Conservation (phyloP, 352 stramenopile species). For the Globisporangium alternatum region DNA sequence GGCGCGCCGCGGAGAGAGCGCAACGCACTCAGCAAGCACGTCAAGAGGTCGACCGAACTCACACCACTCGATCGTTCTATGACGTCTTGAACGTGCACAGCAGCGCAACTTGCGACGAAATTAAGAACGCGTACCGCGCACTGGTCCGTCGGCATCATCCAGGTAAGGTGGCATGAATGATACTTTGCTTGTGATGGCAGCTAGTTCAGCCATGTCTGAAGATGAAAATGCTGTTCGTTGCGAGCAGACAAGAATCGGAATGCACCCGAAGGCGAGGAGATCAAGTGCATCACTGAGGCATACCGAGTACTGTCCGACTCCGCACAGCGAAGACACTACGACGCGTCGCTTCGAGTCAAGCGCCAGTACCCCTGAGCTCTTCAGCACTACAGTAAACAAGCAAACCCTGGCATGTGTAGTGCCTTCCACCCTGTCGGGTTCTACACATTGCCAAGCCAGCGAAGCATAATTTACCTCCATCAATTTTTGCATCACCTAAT, state of each 20-base stretch:
- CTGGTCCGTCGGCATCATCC: conserved; percentile 4
- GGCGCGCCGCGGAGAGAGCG: neutral
- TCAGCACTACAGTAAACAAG: neutral
- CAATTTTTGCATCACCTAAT: conserved; percentile 33
- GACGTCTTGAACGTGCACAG: neutral
- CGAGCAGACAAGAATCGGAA: conserved; percentile 5
- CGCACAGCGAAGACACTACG: conserved; percentile 1
- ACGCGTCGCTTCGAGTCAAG: neutral
- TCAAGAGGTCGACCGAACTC: neutral
- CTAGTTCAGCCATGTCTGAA: no score
- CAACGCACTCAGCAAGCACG: neutral
- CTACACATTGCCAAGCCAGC: neutral
- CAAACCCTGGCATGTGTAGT: no score
- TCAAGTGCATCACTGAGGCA: conserved; percentile 11
- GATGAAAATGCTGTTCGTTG: neutral
- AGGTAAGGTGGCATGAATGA: neutral
- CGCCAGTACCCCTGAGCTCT: neutral
- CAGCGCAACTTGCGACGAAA: conserved; percentile 1
- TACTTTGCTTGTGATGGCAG: neutral
- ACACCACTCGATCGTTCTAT: conserved; percentile 1
- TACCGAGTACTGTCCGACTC: conserved; percentile 1
- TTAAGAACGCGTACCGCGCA: conserved; percentile 6
- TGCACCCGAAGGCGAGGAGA: neutral
- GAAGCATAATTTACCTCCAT: neutral
- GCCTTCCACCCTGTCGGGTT: neutral